These are phyloP conservation scores for Penicillium thymicola DNA, from an alignment of 2,329 filamentous ascomycete genomes.

Conservation along the genomic window DNA sequence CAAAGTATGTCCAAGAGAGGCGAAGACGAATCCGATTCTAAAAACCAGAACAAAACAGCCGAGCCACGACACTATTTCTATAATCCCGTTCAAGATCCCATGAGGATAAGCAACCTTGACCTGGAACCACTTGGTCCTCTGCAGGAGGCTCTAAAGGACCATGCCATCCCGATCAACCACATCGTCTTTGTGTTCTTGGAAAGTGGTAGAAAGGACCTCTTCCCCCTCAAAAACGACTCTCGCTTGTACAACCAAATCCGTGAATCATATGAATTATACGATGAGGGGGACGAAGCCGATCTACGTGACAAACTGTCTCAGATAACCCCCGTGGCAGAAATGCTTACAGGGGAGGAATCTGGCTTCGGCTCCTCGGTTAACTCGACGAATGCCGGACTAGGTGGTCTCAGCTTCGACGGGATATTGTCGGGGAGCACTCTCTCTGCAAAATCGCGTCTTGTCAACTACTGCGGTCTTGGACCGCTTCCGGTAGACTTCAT, in stretches of 20 bases:
- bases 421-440: constrained; percentile 29
- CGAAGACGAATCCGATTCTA: neutral
- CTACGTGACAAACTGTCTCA: constrained; percentile 23
- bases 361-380: constrained; percentile 21
- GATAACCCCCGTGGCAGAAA: constrained; percentile 29
- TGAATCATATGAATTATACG: constrained; percentile 16
- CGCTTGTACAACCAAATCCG: constrained; percentile 26
- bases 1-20: neutral
- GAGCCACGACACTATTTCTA: constrained; percentile 20
- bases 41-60: neutral
- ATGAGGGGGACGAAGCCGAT: constrained; percentile 10
- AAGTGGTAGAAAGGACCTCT: constrained; percentile 31
- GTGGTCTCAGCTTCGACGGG: constrained; percentile 29
- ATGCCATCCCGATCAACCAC: constrained; percentile 28
- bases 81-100: constrained; percentile 28
- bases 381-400: constrained; percentile 19
- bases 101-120: constrained; percentile 31
- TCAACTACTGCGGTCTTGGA: constrained; percentile 30
- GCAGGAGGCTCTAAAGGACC: constrained; percentile 22
- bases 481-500: constrained; percentile 31
- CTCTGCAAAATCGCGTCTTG: constrained; percentile 30
- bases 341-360: constrained; percentile 29
- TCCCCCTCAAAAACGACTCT: constrained; percentile 28
- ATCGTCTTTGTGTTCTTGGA: constrained; percentile 32
- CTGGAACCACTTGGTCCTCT: constrained; percentile 22